A percentile compares a stretch with the other conserved stretches of the same genome.
These are phyloP conservation scores for Suhomyces atakaporum DNA, from an alignment of 1,139 yeast genomes.

Conservation along the genomic window DNA sequence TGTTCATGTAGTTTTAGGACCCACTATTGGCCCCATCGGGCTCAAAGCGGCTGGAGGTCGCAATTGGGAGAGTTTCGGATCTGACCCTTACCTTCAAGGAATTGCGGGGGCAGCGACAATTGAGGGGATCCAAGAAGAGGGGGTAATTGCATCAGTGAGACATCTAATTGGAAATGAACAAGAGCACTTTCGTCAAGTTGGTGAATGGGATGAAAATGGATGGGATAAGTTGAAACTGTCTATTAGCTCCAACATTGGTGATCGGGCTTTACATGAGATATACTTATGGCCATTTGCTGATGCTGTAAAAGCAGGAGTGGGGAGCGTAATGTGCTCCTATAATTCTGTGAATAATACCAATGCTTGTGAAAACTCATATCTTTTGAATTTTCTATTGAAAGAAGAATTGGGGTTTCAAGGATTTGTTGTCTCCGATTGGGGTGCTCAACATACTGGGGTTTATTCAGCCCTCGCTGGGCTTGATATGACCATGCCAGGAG, in stretches of 20 bases:
- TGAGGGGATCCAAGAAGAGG: conserved; percentile 59
- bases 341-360: conserved; percentile 60
- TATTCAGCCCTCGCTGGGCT: conserved; percentile 59
- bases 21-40: conserved; percentile 66
- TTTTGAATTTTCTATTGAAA: conserved; percentile 56
- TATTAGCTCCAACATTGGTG: conserved; percentile 57
- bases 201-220: conserved; percentile 52
- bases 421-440: conserved; percentile 68
- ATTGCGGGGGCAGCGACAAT: conserved; percentile 54
- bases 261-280: conserved; percentile 62
- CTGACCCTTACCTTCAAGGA: conserved; percentile 66
- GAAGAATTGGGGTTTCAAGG: conserved; percentile 70
- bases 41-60: conserved; percentile 64
- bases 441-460: conserved; percentile 61
- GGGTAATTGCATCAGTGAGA: conserved; percentile 56
- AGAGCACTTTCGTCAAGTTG: conserved; percentile 62
- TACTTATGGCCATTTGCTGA: conserved; percentile 72
- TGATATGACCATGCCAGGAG: conserved; percentile 73
- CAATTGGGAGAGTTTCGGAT: conserved; percentile 67
- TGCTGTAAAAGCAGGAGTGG: conserved; percentile 60
- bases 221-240: conserved; percentile 44
- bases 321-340: conserved; percentile 64
- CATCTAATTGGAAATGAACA: conserved; percentile 66
- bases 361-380: conserved; percentile 62
- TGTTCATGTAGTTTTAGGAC: conserved; percentile 63